A percentile compares a stretch with the other conserved stretches of the same genome.
Evolutionary conservation across 257 asterid species (phyloP).

Genomic region (Linderniella brevidens): DNA sequence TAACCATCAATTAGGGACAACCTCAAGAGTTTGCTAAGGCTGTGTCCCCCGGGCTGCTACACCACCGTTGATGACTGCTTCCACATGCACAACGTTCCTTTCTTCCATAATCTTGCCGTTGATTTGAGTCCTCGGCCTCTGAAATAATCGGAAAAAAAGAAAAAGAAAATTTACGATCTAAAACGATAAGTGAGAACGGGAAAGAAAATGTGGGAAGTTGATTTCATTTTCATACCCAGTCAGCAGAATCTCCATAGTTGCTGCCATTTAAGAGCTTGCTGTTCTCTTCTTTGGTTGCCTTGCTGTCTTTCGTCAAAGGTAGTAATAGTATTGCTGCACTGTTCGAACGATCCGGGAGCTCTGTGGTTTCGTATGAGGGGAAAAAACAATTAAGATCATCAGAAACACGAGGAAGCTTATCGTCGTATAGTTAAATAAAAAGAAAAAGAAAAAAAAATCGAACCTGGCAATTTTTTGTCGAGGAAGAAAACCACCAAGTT

Average conservation of each 20-base stretch:
- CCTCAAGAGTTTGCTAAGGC: too few species aligned
- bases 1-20: too few species aligned
- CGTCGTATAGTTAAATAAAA: neutral
- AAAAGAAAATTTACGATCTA: too few species aligned
- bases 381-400: neutral
- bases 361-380: slow-evolving; percentile 18
- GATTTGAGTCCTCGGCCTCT: slow-evolving; percentile 46
- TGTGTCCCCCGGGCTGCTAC: too few species aligned
- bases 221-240: too few species aligned
- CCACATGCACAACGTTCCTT: slow-evolving; percentile 56
- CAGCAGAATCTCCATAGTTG: slow-evolving; percentile 35
- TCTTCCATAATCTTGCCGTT: slow-evolving; percentile 83
- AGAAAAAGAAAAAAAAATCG: slow-evolving; percentile 5
- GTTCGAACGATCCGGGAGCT: slow-evolving; percentile 70
- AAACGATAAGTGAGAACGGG: too few species aligned
- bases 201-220: too few species aligned
- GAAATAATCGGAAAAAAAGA: slow-evolving; percentile 5
- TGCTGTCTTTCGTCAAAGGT: slow-evolving; percentile 60
- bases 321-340: slow-evolving; percentile 27
- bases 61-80: slow-evolving; percentile 55
- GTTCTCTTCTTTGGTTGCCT: slow-evolving; percentile 50
- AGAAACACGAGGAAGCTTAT: too few species aligned
- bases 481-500: slow-evolving; percentile 86
- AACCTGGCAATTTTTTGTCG: slow-evolving; percentile 82
- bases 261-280: slow-evolving; percentile 74